These are phyloP conservation scores for Lachnellula occidentalis DNA, from an alignment of 2,329 filamentous ascomycete species.

Conservation along the genomic window DNA sequence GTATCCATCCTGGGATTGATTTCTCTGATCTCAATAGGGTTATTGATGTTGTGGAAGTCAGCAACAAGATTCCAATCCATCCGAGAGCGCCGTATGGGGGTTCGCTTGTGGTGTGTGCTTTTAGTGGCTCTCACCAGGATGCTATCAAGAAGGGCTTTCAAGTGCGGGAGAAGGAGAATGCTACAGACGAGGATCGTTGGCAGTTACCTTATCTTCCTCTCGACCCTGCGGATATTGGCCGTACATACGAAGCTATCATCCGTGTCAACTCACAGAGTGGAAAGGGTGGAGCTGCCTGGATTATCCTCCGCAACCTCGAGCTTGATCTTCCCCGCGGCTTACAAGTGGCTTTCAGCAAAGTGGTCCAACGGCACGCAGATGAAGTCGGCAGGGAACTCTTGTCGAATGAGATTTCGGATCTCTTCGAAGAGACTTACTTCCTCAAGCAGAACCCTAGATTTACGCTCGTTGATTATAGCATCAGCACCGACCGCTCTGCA, in stretches of 20 bases:
- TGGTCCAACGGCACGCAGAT: slow-evolving; percentile 81
- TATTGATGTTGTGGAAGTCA: slow-evolving; percentile 61
- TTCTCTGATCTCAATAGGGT: slow-evolving; percentile 84
- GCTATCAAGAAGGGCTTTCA: slow-evolving; percentile 93
- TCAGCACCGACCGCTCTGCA: slow-evolving; percentile 72
- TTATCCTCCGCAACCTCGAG: slow-evolving; percentile 82
- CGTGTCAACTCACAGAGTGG: slow-evolving; percentile 95
- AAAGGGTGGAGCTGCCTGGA: slow-evolving; percentile 92
- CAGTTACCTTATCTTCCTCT: slow-evolving; percentile 86
- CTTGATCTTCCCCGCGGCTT: slow-evolving; percentile 90
- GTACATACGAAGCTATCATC: slow-evolving; percentile 97
- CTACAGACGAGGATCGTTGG: slow-evolving; percentile 65
- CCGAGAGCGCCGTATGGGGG: slow-evolving; percentile 87
- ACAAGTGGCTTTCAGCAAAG: slow-evolving; percentile 82
- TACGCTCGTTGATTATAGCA: slow-evolving; percentile 84
- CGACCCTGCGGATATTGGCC: slow-evolving; percentile 87
- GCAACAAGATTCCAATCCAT: slow-evolving; percentile 89
- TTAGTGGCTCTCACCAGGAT: slow-evolving; percentile 89
- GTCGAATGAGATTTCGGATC: slow-evolving; percentile 72
- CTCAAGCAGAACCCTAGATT: slow-evolving; percentile 80
- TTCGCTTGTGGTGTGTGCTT: slow-evolving; percentile 85
- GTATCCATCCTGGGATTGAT: slow-evolving; percentile 77
- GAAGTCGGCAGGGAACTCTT: slow-evolving; percentile 76
- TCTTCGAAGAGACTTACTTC: slow-evolving; percentile 89
- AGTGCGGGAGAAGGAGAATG: slow-evolving; percentile 46